Evolutionary conservation across 768 basidiomycete genomes (phyloP), one percentile per base, ranked within the genome.

Genomic region (Tulasnella sp.): DNA sequence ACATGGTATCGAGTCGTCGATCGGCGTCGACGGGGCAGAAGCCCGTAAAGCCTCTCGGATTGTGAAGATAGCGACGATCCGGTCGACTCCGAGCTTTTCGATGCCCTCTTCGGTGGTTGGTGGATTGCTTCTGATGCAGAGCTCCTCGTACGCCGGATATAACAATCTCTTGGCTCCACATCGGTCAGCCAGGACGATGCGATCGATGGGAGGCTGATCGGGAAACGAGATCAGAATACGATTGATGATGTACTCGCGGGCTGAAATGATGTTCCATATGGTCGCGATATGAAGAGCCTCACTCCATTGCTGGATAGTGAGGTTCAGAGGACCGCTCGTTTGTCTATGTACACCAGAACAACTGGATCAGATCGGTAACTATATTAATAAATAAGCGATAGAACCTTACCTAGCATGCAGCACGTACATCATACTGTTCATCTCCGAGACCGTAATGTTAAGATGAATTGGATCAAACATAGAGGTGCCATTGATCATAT

Each of bases 141-240:
- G 56, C 4, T 52, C 44, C 10, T 7, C 47, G 23, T 58, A 58
- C 1, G 56, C 56, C 17, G 56, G 45, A 19, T 58, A 29, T 26
- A 58, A 38, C 56, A 42, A 58, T 49, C 48, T 58, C 23, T 45
- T 45, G 7, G 48, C 56, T 3, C 56, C 43, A n/a, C 56, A 58
- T 38, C 21, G 44, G 23, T 24, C 21, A 3, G 56, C 38, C 17
- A 24, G 17, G 10, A 30, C 42, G 21, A 58, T 27, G 38, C 44
- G 24, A 4, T 58, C 56, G 10, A 58, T 21, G 19, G 56, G 45
- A n/a, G 44, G 30, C 8, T n/a, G n/a, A 15, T 4, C 7, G n/a
- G 24, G 17, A 13, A n/a, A 27, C 3, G 1, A 10, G 5, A n/a
- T 32, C 26, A 47, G 43, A 24, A 58, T 49, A 1, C 32, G 24